Evolutionary conservation across 192 early-diverging fungal genomes (phyloP).

Genomic region (Jimgerdemannia lactiflua): DNA sequence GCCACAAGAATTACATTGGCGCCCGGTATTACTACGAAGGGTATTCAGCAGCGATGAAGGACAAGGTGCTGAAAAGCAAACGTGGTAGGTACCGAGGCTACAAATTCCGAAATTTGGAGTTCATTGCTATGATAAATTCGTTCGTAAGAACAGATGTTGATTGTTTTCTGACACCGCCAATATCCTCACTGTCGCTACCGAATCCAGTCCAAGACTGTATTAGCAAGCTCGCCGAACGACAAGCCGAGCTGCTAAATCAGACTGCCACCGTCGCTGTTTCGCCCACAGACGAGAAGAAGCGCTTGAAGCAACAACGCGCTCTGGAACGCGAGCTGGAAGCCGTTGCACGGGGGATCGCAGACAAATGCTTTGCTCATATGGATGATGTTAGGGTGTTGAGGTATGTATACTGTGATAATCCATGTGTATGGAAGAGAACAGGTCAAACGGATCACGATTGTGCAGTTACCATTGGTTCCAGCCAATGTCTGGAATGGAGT

Average conservation of each 20-base stretch:
- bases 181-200: not conserved
- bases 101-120: too few relatives aligned
- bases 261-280: conserved; percentile 1
- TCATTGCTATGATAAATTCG: not conserved
- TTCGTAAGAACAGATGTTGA: conserved; percentile 4
- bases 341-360: conserved; percentile 52
- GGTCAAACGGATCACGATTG: too few relatives aligned
- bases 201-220: conserved; percentile 30
- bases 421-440: too few relatives aligned
- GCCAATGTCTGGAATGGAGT: too few relatives aligned
- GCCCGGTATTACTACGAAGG: conserved; percentile 64
- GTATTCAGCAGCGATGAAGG: conserved; percentile 62
- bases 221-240: conserved; percentile 21
- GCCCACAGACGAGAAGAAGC: conserved; percentile 12
- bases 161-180: not conserved
- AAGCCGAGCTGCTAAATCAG: conserved; percentile 27
- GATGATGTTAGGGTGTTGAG: conserved; percentile 57
- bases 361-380: conserved; percentile 61
- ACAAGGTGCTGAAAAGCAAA: conserved; percentile 48
- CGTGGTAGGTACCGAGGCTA: conserved; percentile 41
- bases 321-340: conserved; percentile 43
- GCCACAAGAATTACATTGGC: conserved; percentile 75
- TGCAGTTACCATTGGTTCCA: too few relatives aligned
- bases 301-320: conserved; percentile 15
- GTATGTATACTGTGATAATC: conserved; percentile 31